Evolutionary conservation across 1,284 basidiomycete genomes (phyloP), one percentile per base, ranked within the genome.

Genomic region (Fomes fomentarius): DNA sequence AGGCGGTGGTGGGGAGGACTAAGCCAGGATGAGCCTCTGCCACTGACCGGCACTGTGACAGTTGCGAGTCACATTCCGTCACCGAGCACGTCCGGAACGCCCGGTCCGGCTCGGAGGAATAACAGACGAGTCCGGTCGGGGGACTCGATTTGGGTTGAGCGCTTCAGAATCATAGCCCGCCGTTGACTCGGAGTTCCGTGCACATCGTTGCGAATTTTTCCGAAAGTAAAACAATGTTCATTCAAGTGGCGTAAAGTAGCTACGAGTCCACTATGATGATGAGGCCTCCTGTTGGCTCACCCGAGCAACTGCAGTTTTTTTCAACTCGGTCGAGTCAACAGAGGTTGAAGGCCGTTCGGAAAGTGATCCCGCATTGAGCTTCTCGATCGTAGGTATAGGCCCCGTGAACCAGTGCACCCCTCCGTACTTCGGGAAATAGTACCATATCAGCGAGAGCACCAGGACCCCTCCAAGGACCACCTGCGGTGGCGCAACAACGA

Each of bases 391-490:
- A 2, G 69, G 53, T 3, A 84, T 66, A 0, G 86, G 85, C 1
- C 85, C 85, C 5, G 69, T 79, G 66, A 89, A 89, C 87, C 87
- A 89, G 61, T 88, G 71, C 11, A 81, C 75, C 0, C 9, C 86
- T 7, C 87, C 87, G 48, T 88, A 87, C 44, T 77, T 75, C 0
- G 88, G 87, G 61, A 82, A 78, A 66, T 83, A 89, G 63, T 86
- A 90, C 75, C 82, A 89, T 0, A 78, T 39, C 21, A 87, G 57
- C 1, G 84, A 83, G 17, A 86, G 70, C 3, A 75, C 40, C 38
- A 89, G 66, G 3, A 81, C 77, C 12, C 84, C 84, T 10, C 78
- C 81, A 2, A 85, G 68, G 10, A 89, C 84, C 15, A 84, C 60
- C 60, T 62, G n/a, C 12, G 5, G 21, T 17, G 2, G 15, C 5